Conservation (phyloP, 2,329 filamentous ascomycete species). For the Lecanicillium sp. region DNA sequence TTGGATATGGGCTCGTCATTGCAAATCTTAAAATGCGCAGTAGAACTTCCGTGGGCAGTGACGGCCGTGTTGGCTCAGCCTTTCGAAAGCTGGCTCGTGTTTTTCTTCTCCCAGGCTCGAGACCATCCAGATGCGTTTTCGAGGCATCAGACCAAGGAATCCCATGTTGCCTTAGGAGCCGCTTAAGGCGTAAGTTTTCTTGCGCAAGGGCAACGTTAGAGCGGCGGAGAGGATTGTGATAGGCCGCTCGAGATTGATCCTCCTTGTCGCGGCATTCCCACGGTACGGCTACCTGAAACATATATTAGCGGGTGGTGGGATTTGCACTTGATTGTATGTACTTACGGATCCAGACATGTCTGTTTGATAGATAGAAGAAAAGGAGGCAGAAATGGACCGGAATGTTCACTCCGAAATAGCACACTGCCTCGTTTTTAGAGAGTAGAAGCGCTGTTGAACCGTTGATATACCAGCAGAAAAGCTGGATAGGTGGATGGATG, state of each 20-base stretch:
- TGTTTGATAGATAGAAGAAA: not conserved
- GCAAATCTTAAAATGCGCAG: constrained; percentile 43
- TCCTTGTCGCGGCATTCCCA: constrained; percentile 46
- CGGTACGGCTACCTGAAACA: constrained; percentile 24
- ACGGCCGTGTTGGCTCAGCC: constrained; percentile 25
- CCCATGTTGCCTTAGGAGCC: constrained; percentile 41
- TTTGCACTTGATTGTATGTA: not conserved
- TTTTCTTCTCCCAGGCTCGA: constrained; percentile 23
- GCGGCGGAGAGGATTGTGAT: constrained; percentile 38
- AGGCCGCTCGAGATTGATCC: constrained; percentile 39
- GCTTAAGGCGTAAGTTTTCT: constrained; percentile 42
- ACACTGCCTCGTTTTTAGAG: too few relatives aligned
- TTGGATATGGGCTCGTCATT: constrained; percentile 37
- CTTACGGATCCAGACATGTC: not conserved
- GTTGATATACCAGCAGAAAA: too few relatives aligned
- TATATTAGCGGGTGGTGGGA: not conserved
- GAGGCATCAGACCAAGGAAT: constrained; percentile 39
- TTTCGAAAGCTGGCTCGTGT: constrained; percentile 21
- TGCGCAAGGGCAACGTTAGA: constrained; percentile 36
- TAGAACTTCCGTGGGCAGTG: constrained; percentile 44
- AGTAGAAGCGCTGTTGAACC: too few relatives aligned
- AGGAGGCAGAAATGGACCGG: too few relatives aligned
- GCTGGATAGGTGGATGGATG: too few relatives aligned
- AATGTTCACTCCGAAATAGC: too few relatives aligned
- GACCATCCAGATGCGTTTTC: constrained; percentile 22